Evolutionary conservation across 1,139 yeast genomes (phyloP), one percentile per base, ranked within the genome.

Genomic region (Torulaspora pretoriensis): DNA sequence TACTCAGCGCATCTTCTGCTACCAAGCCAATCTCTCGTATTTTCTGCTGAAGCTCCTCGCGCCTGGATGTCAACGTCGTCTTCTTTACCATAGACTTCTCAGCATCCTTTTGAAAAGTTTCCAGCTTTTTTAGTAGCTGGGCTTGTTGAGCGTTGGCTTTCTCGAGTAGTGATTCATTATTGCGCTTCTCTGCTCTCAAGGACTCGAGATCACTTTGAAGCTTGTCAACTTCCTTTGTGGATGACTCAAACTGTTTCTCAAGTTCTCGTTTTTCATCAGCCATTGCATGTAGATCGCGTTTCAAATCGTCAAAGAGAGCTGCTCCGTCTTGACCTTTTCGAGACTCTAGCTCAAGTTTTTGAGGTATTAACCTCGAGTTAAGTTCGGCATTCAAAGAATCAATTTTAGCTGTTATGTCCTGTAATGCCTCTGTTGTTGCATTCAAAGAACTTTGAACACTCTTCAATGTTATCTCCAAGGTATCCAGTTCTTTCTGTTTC

Each of bases 1-100:
- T 73, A 6, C 72, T 71, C 54, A 87, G 81, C 0, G 95, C 90
- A 48, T 87, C 92, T 58, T 89, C 96, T 0, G 97, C 94, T 25
- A 90, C 70, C 1, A 87, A 84, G 8, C 97, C 97, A 41, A 90
- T 69, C 42, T 87, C 95, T 48, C 94, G 74, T 38, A 89, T 83
- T 57, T 79, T 84, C 50, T 76, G 77, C 51, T 81, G 83, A 22
- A 87, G 68, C 53, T 85, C 94, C 43, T 83, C 87, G 51, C 86
- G 76, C 53, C 96, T 75, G 40, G 74, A 70, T 6, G 70, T 62
- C 45, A 87, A 67, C 8, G 83, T 67, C 0, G 86, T 72, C 54
- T 83, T 84, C 57, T 78, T 83, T 28, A 84, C 75, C 55, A 86
- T 70, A 10, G 73, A 73, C 51, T 76, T 81, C 57, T 87, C 95